These are phyloP conservation scores for Chlamydomonas eustigma DNA, from an alignment of 139 green algal genomes.

Conservation along the genomic window DNA sequence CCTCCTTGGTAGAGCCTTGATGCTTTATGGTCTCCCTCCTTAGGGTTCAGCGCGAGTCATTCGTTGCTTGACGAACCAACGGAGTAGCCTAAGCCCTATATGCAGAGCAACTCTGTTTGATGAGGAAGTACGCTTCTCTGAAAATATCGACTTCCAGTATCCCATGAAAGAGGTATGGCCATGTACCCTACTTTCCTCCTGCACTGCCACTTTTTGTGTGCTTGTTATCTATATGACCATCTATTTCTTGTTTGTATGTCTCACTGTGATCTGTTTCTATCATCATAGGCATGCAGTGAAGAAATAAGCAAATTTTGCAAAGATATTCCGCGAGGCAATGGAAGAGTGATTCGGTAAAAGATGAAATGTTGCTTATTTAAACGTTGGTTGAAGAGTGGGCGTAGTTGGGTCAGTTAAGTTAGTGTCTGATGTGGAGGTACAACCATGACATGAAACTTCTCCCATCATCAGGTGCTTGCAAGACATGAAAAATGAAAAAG, in stretches of 20 bases:
- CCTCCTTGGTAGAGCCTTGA: too few species aligned
- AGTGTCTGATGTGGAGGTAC: too few species aligned
- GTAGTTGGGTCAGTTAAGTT: not conserved
- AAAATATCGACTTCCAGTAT: constrained; percentile 75
- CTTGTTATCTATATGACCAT: too few species aligned
- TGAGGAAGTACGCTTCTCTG: constrained; percentile 32
- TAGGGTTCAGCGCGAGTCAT: constrained; percentile 77
- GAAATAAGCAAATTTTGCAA: constrained; percentile 74
- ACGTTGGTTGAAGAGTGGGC: too few species aligned
- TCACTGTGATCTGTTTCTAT: too few species aligned
- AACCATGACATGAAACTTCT: too few species aligned
- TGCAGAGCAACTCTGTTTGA: constrained; percentile 57
- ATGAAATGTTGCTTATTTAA: too few species aligned
- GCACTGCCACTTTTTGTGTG: too few species aligned
- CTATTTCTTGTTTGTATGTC: too few species aligned
- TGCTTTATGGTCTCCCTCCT: not conserved
- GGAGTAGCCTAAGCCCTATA: constrained; percentile 55
- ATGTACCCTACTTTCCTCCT: too few species aligned
- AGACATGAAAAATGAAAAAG: constrained; percentile 54
- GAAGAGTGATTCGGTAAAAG: constrained; percentile 68
- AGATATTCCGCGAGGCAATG: constrained; percentile 68
- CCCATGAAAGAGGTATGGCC: constrained; percentile 55
- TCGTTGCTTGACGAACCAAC: constrained; percentile 69
- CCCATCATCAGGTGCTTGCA: constrained; percentile 39
- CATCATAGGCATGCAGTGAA: constrained; percentile 53